These are phyloP conservation scores for Fomitopsis pulvina DNA, from an alignment of 768 basidiomycete genomes.

Conservation along the genomic window DNA sequence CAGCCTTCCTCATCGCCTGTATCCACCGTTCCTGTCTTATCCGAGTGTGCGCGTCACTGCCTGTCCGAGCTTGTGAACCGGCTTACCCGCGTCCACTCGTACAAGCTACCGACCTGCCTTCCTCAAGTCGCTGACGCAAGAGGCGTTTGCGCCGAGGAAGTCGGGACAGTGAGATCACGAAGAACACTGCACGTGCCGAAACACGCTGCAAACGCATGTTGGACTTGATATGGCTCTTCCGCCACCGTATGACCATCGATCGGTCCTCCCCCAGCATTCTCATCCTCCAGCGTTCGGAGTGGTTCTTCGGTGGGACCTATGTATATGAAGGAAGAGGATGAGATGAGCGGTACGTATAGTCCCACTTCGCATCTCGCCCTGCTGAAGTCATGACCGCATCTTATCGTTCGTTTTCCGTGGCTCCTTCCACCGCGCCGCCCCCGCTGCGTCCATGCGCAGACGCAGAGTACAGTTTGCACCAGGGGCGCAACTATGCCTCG, in stretches of 20 bases:
- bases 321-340: slow-evolving; percentile 15
- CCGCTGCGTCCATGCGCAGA: background rate
- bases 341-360: slow-evolving; percentile 10
- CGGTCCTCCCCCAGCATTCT: background rate
- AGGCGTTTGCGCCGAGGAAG: background rate
- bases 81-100: background rate
- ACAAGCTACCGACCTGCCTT: background rate
- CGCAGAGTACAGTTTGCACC: background rate
- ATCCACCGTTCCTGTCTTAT: background rate
- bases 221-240: slow-evolving; percentile 14
- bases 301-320: slow-evolving; percentile 6
- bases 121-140: background rate
- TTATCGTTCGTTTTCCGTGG: background rate
- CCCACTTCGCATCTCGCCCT: background rate
- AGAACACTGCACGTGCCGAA: slow-evolving; percentile 17
- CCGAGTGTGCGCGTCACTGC: background rate
- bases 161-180: slow-evolving; percentile 2
- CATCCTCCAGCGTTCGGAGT: background rate
- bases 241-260: slow-evolving; percentile 3
- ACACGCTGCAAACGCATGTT: slow-evolving; percentile 25
- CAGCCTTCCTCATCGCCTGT: background rate
- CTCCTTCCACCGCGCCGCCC: too few species aligned
- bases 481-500: slow-evolving; percentile 8
- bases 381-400: background rate
- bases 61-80: background rate